These are phyloP conservation scores for Ilyonectria sp. DNA, from an alignment of 2,329 filamentous ascomycete species.

Conservation along the genomic window DNA sequence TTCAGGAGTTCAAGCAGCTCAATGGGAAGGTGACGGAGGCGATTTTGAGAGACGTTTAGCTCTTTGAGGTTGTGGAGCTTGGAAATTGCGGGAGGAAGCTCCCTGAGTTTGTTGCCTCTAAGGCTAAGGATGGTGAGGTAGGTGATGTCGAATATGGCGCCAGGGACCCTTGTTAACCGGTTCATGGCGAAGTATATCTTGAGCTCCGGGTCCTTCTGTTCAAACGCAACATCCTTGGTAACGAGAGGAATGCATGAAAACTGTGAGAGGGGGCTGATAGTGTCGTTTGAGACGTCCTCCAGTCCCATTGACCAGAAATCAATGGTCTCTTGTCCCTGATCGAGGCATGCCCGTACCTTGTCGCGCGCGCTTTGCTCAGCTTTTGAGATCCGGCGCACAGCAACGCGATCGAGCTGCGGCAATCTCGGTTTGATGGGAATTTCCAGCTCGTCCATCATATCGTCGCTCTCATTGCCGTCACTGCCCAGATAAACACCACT, in stretches of 20 bases:
- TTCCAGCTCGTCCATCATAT: slow-evolving; percentile 53
- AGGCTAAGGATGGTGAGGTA: slow-evolving; percentile 77
- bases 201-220: slow-evolving; percentile 70
- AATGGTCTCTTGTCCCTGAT: slow-evolving; percentile 71
- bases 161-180: slow-evolving; percentile 68
- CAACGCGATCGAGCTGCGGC: slow-evolving; percentile 54
- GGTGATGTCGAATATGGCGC: slow-evolving; percentile 73
- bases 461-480: slow-evolving; percentile 66
- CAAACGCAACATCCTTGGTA: slow-evolving; percentile 71
- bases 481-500: slow-evolving; percentile 80
- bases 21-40: slow-evolving; percentile 71
- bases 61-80: slow-evolving; percentile 71
- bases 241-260: slow-evolving; percentile 70
- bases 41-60: slow-evolving; percentile 78
- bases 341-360: slow-evolving; percentile 68
- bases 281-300: slow-evolving; percentile 68
- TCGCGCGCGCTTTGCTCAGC: slow-evolving; percentile 62
- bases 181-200: slow-evolving; percentile 76
- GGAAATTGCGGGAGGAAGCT: slow-evolving; percentile 73
- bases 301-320: slow-evolving; percentile 74
- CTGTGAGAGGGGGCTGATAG: slow-evolving; percentile 69
- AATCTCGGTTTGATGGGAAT: slow-evolving; percentile 54
- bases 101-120: slow-evolving; percentile 73
- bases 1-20: slow-evolving; percentile 73
- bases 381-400: slow-evolving; percentile 51